Evolutionary conservation across 345 rosid genomes (phyloP).

Genomic region (Pistacia atlantica): DNA sequence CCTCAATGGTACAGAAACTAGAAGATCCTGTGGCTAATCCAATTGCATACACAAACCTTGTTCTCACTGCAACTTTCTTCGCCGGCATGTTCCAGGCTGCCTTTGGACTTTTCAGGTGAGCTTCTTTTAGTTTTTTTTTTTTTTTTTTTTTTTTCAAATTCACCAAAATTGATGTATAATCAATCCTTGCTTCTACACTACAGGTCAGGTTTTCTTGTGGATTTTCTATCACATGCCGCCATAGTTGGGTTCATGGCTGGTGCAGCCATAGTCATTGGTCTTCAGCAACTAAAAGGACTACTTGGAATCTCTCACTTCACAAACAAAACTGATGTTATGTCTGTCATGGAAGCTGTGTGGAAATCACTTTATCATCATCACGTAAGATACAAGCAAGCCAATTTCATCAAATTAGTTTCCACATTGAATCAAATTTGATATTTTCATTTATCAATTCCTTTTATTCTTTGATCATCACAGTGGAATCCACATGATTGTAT

Average conservation of each 20-base stretch:
- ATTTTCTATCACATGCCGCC: slow-evolving; percentile 86
- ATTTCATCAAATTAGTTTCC: background rate
- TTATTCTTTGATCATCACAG: slow-evolving; percentile 25
- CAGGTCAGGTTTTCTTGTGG: slow-evolving; percentile 90
- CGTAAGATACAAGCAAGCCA: slow-evolving; percentile 36
- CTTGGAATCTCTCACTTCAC: slow-evolving; percentile 78
- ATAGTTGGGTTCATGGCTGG: slow-evolving; percentile 96
- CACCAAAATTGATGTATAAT: too few species aligned
- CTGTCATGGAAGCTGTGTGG: slow-evolving; percentile 73
- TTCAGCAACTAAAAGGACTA: slow-evolving; percentile 87
- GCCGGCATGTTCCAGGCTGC: slow-evolving; percentile 83
- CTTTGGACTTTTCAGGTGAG: slow-evolving; percentile 71
- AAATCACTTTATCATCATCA: slow-evolving; percentile 55
- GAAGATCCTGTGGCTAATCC: slow-evolving; percentile 72
- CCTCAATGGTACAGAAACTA: slow-evolving; percentile 70
- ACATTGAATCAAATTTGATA: background rate
- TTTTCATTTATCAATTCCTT: background rate
- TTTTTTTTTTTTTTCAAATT: background rate
- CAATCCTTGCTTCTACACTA: background rate
- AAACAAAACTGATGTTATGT: slow-evolving; percentile 72
- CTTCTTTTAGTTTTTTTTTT: background rate
- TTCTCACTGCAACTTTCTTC: slow-evolving; percentile 75
- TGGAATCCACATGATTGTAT: slow-evolving; percentile 60
- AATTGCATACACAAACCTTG: slow-evolving; percentile 63
- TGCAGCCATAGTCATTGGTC: slow-evolving; percentile 91